These are phyloP conservation scores for Mrakiaceae sp. DNA, from an alignment of 1,284 basidiomycete species.

Conservation along the genomic window DNA sequence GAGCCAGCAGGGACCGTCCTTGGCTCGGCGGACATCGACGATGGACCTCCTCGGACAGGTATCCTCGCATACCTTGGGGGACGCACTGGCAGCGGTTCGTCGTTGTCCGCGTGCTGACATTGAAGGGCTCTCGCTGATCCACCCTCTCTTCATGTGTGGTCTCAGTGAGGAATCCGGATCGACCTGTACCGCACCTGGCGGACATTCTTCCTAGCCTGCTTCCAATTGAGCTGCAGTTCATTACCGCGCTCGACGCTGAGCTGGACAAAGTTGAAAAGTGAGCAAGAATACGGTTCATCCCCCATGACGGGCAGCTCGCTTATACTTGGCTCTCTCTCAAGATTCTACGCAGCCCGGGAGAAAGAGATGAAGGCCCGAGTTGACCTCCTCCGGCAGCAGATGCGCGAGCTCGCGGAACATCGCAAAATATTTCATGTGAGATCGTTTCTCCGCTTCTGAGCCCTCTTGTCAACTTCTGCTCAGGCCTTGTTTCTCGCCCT, in stretches of 20 bases:
- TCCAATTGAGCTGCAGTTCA: constrained; percentile 56
- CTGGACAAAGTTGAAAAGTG: constrained; percentile 62
- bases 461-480: too few relatives aligned
- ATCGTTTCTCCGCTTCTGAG: not conserved
- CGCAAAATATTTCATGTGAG: constrained; percentile 51
- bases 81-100: not conserved
- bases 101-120: not conserved
- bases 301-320: constrained; percentile 1
- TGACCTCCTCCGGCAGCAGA: constrained; percentile 52
- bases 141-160: too few relatives aligned
- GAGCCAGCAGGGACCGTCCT: not conserved
- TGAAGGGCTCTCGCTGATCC: not conserved
- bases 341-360: constrained; percentile 66
- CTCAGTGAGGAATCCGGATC: constrained; percentile 22
- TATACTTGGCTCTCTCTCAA: constrained; percentile 15
- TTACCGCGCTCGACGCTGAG: constrained; percentile 59
- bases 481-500: too few relatives aligned
- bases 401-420: constrained; percentile 62
- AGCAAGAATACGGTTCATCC: constrained; percentile 15
- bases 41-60: constrained; percentile 6
- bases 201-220: constrained; percentile 46
- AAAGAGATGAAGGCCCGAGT: constrained; percentile 50
- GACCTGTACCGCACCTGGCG: constrained; percentile 28
- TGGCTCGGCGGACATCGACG: not conserved
- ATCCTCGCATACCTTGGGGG: constrained; percentile 1